Evolutionary conservation across 148 eudicot genomes (phyloP).

Genomic region (Diospyros lotus): DNA sequence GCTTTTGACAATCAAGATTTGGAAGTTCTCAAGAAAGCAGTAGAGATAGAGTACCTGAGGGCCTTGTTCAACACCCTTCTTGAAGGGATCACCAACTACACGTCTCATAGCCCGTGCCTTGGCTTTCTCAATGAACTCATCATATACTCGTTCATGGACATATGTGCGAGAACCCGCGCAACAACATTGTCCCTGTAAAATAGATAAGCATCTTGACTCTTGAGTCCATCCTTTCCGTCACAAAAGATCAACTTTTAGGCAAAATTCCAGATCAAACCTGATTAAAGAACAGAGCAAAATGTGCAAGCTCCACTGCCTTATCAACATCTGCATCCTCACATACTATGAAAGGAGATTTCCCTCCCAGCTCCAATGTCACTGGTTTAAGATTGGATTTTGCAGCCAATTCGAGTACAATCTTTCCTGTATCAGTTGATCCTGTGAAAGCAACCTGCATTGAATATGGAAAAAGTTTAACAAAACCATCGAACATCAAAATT

Average conservation of each 20-base stretch:
- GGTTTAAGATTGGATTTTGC: slow-evolving; percentile 58
- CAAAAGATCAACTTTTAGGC: neutral
- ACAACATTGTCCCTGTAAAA: slow-evolving; percentile 90
- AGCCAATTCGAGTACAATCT: slow-evolving; percentile 49
- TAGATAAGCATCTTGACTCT: neutral
- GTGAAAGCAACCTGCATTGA: slow-evolving; percentile 56
- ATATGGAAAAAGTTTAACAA: neutral
- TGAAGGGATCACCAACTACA: slow-evolving; percentile 91
- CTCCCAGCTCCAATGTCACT: slow-evolving; percentile 72
- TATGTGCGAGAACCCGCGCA: slow-evolving; percentile 93
- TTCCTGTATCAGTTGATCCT: slow-evolving; percentile 60
- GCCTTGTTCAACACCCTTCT: slow-evolving; percentile 84
- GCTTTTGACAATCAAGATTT: neutral
- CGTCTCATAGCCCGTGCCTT: slow-evolving; percentile 75
- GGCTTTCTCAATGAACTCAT: slow-evolving; percentile 91
- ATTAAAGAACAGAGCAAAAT: slow-evolving; percentile 47
- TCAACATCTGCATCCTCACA: slow-evolving; percentile 59
- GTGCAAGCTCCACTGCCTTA: slow-evolving; percentile 62
- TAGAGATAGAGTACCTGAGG: slow-evolving; percentile 59
- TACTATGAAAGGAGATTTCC: slow-evolving; percentile 67
- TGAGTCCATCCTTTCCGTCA: neutral
- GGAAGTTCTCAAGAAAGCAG: neutral
- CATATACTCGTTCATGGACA: slow-evolving; percentile 77
- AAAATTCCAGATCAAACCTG: slow-evolving; percentile 13
- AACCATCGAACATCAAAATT: neutral